These are phyloP conservation scores for Diddensiella santjacobensis DNA, from an alignment of 805 yeast species.

Conservation along the genomic window DNA sequence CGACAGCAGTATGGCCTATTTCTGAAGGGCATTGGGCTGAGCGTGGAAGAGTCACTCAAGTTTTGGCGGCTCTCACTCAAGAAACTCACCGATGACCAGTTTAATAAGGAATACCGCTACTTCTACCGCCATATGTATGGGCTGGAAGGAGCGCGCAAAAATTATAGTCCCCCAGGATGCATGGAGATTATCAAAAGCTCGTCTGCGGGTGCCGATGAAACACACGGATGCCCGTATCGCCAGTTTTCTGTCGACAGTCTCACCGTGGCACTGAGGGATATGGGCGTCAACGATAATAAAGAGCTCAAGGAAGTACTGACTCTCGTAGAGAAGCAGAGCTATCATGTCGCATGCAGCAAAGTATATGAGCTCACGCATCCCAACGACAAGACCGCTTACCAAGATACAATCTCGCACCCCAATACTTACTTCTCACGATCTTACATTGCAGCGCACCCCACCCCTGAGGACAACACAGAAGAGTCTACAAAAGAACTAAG, in stretches of 20 bases:
- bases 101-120: slow-evolving; percentile 84
- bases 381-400: slow-evolving; percentile 33
- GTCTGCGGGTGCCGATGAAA: slow-evolving; percentile 61
- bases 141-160: slow-evolving; percentile 81
- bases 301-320: slow-evolving; percentile 61
- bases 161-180: slow-evolving; percentile 85
- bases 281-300: slow-evolving; percentile 60
- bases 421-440: slow-evolving; percentile 76
- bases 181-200: slow-evolving; percentile 59
- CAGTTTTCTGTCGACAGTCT: slow-evolving; percentile 67
- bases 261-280: slow-evolving; percentile 48
- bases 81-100: slow-evolving; percentile 56
- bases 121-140: slow-evolving; percentile 89
- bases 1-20: slow-evolving; percentile 84
- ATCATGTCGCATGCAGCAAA: slow-evolving; percentile 82
- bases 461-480: background rate
- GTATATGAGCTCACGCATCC: slow-evolving; percentile 71
- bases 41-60: slow-evolving; percentile 78
- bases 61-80: slow-evolving; percentile 82
- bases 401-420: slow-evolving; percentile 73
- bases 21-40: slow-evolving; percentile 84
- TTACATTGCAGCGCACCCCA: background rate
- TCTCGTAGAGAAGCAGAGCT: slow-evolving; percentile 64
- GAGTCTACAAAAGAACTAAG: background rate
- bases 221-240: slow-evolving; percentile 92